Evolutionary conservation across 2,329 filamentous ascomycete genomes (phyloP).

Genomic region (Paraphoma sp.): DNA sequence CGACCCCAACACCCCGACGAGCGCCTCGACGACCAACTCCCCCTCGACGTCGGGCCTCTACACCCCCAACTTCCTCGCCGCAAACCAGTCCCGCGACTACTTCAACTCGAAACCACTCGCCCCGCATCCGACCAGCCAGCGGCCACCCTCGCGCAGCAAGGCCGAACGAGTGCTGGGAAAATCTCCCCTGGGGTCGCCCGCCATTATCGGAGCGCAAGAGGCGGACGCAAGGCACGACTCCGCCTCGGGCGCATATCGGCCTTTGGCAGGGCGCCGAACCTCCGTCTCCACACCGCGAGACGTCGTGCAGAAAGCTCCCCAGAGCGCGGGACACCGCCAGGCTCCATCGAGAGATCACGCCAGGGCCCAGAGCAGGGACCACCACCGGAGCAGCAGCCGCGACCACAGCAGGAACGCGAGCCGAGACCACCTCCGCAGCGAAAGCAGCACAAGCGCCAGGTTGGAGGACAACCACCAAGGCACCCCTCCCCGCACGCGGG

Average conservation of each 20-base stretch:
- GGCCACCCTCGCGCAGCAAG: constrained; percentile 39
- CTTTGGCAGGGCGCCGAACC: constrained; percentile 30
- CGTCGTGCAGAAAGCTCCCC: constrained; percentile 25
- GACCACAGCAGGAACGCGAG: constrained; percentile 24
- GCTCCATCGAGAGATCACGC: constrained; percentile 23
- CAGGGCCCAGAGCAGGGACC: constrained; percentile 19
- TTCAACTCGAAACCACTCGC: constrained; percentile 43
- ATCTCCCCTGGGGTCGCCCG: constrained; percentile 45
- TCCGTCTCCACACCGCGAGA: constrained; percentile 28
- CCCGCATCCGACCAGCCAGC: constrained; percentile 20
- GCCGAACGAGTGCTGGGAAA: constrained; percentile 37
- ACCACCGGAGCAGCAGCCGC: constrained; percentile 34
- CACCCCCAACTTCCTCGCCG: constrained; percentile 36
- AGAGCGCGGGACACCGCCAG: constrained; percentile 26
- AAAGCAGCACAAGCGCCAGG: constrained; percentile 42
- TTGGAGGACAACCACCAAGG: constrained; percentile 41
- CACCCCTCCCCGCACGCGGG: constrained; percentile 48
- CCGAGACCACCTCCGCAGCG: constrained; percentile 33
- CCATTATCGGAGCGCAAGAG: constrained; percentile 37
- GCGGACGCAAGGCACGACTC: constrained; percentile 39
- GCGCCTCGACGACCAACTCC: constrained; percentile 31
- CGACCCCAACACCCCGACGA: constrained; percentile 45
- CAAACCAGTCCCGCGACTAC: constrained; percentile 44
- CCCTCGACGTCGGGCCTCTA: constrained; percentile 46
- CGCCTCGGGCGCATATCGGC: constrained; percentile 23